phyloP scores from a whole-genome alignment of 2,329 filamentous ascomycete genomes.

The Nothophaeocryptopus gaeumannii region DNA sequence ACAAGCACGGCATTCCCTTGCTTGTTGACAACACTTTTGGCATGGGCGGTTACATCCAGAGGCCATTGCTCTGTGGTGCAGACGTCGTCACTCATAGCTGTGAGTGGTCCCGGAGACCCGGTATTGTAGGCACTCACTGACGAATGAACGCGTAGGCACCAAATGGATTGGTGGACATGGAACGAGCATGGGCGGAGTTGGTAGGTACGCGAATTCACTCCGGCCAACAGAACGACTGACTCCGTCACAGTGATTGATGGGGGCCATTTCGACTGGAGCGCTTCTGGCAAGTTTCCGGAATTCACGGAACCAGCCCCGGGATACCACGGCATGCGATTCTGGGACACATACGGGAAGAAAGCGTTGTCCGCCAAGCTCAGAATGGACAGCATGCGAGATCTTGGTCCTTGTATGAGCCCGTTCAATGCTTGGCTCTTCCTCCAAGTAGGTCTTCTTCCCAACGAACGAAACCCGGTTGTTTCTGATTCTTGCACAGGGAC shows the following conservation, averaged over 20 bases:
- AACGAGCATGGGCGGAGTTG: conserved; percentile 31
- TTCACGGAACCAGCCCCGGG: conserved; percentile 26
- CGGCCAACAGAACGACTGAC: background rate
- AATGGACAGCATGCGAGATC: conserved; percentile 30
- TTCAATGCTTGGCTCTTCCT: conserved; percentile 29
- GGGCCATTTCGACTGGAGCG: conserved; percentile 30
- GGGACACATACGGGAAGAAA: conserved; percentile 27
- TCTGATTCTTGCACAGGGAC: conserved; percentile 22
- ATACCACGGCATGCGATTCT: conserved; percentile 29
- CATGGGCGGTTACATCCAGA: conserved; percentile 27
- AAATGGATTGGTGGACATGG: conserved; percentile 36
- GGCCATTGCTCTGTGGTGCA: conserved; percentile 27
- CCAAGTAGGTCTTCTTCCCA: background rate
- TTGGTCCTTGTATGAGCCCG: conserved; percentile 26
- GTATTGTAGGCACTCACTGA: no score
- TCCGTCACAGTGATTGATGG: conserved; percentile 22
- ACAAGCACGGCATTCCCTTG: conserved; percentile 1
- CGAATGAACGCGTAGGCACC: conserved; percentile 12
- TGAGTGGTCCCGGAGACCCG: background rate
- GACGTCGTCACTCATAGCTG: conserved; percentile 29
- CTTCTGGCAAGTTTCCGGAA: conserved; percentile 24
- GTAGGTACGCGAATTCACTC: no score
- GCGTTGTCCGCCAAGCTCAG: conserved; percentile 25
- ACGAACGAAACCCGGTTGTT: no score
- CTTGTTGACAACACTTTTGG: conserved; percentile 32